Base-by-base conservation (phyloP, 768 basidiomycete species). In the Pulveroboletus sp. region DNA sequence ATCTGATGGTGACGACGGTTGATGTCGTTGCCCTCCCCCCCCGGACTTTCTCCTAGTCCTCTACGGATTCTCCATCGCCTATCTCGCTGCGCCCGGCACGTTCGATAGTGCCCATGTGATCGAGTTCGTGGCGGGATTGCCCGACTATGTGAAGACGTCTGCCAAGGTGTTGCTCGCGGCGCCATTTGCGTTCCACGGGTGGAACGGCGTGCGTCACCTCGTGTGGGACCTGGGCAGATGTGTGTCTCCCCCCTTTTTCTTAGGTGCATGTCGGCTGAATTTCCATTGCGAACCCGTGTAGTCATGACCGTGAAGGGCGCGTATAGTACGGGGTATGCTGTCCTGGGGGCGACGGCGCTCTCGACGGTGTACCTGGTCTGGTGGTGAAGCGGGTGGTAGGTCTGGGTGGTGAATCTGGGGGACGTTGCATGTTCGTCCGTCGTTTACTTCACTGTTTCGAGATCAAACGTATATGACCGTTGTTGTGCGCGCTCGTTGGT, bases 181-280 rank as follows among this genome's bases (percentile, higher is more conserved):
- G 4, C 91, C 94, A 1, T 95, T 96, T 68, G 80, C 89, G 14
- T 97, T 86, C 81, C 95, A 98, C 72, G 79, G 81, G 8, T 76
- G 83, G 69, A 97, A 97, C 69, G 95, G 95, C 4, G 54, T 97
- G 52, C 81, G 95, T 37, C 95, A 98, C 75, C 72, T 98, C 60
- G 68, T 71, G 31, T 98, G 95, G 95, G 95, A 97, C 71, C 69
- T 79, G 65, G 83, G 85, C 51, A 87, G 85, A 76, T 85, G 95
- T 97, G 61, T 58, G 93, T 82, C 50, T 24, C 3, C 14, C 14
- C 15, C 9, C n/a, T 42, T 36, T 15, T 7, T 10, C 39, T 28
- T 36, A 30, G 43, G 37, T 39, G 12, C 9, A 1, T 38, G 42
- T 46, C 21, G 14, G 7, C 36, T 49, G 17, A 27, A 8, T 18